Percentiles rank a stretch among this genome's conserved stretches.
Evolutionary conservation across 352 stramenopile genomes (phyloP).

Genomic region (Pythium phragmitis): DNA sequence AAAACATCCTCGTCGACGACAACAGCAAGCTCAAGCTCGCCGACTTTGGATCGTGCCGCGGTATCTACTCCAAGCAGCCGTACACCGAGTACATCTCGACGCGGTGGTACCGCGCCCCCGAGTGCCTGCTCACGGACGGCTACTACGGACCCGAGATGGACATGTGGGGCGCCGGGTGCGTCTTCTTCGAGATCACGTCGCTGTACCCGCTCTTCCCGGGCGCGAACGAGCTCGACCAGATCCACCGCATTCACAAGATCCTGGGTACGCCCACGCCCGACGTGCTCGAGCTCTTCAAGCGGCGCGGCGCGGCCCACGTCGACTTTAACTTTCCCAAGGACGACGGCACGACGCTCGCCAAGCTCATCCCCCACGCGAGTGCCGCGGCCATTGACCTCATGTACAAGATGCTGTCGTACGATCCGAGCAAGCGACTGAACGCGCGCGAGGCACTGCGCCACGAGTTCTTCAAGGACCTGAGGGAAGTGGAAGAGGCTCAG

Average conservation of each 20-base stretch:
- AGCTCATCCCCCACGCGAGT: constrained; percentile 90
- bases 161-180: constrained; percentile 94
- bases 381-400: constrained; percentile 87
- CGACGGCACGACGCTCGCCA: constrained; percentile 74
- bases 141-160: constrained; percentile 97
- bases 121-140: constrained; percentile 94
- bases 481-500: constrained; percentile 75
- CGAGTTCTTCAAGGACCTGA: constrained; percentile 88
- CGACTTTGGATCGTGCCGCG: constrained; percentile 94
- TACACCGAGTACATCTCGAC: constrained; percentile 98
- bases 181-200: constrained; percentile 95
- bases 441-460: constrained; percentile 88
- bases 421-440: constrained; percentile 88
- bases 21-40: constrained; percentile 89
- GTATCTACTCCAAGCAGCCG: constrained; percentile 95
- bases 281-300: constrained; percentile 90
- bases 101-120: constrained; percentile 93
- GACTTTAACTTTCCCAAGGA: constrained; percentile 92
- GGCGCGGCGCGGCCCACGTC: constrained; percentile 89
- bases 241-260: constrained; percentile 94
- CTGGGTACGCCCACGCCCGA: constrained; percentile 87
- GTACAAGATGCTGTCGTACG: constrained; percentile 87
- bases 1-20: constrained; percentile 94
- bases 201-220: constrained; percentile 95
- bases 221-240: constrained; percentile 95